A percentile compares a stretch with the other conserved stretches of the same genome.
phyloP scores from a whole-genome alignment of 2,329 filamentous ascomycete genomes.

The Epichloe festucae region DNA sequence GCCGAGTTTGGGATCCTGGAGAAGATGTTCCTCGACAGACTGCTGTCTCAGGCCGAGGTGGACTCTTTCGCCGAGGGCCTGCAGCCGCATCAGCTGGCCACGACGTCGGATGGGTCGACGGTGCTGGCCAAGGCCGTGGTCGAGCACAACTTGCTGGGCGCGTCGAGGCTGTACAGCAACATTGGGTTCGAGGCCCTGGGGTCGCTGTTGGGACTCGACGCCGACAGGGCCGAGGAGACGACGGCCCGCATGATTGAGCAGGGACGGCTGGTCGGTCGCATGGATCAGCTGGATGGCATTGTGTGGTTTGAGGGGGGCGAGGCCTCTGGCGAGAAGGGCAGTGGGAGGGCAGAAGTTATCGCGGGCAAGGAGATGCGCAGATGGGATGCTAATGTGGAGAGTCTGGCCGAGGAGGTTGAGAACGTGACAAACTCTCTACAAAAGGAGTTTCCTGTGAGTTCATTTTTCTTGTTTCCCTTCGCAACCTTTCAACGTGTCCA shows the following conservation, averaged over 20 bases:
- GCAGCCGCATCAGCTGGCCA: constrained; percentile 78
- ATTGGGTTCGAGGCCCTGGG: constrained; percentile 67
- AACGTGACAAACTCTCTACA: constrained; percentile 71
- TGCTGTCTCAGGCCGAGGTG: constrained; percentile 73
- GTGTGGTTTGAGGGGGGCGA: constrained; percentile 77
- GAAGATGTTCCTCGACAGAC: constrained; percentile 90
- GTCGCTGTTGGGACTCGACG: constrained; percentile 61
- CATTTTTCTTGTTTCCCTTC: background rate
- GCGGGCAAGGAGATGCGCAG: constrained; percentile 61
- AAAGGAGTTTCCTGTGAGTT: constrained; percentile 57
- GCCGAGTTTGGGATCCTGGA: constrained; percentile 81
- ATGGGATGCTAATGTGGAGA: constrained; percentile 85
- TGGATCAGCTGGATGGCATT: constrained; percentile 83
- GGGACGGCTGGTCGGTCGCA: constrained; percentile 71
- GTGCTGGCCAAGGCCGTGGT: constrained; percentile 88
- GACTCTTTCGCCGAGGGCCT: constrained; percentile 71
- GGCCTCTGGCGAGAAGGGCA: constrained; percentile 55
- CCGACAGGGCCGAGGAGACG: constrained; percentile 76
- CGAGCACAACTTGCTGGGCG: constrained; percentile 87
- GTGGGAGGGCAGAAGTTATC: constrained; percentile 47
- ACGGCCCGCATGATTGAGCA: constrained; percentile 95
- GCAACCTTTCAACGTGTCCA: no score
- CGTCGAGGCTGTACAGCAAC: constrained; percentile 67
- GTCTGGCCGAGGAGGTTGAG: constrained; percentile 79
- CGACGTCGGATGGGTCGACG: constrained; percentile 79